A percentile compares a stretch with the other conserved stretches of the same genome.
phyloP scores from a whole-genome alignment of 2,329 filamentous ascomycete genomes.

The Coccinonectria pachysandricola region DNA sequence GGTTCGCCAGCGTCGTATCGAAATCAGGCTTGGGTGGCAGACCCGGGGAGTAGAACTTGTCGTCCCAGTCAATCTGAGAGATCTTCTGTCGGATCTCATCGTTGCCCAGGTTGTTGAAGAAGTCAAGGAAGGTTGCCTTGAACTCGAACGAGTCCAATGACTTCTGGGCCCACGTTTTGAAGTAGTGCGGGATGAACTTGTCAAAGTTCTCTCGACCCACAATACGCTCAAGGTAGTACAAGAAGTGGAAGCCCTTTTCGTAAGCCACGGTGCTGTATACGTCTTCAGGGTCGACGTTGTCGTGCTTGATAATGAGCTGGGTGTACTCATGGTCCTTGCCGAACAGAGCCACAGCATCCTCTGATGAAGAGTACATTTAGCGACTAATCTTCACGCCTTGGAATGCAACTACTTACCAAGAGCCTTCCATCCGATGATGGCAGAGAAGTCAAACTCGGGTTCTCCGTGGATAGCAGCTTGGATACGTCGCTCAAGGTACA shows the following conservation, averaged over 20 bases:
- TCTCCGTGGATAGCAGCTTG: slow-evolving; percentile 70
- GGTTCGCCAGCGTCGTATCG: slow-evolving; percentile 76
- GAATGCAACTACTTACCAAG: slow-evolving; percentile 54
- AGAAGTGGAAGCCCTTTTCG: slow-evolving; percentile 91
- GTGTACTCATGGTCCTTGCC: slow-evolving; percentile 87
- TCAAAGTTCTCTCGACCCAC: slow-evolving; percentile 83
- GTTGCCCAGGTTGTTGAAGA: slow-evolving; percentile 62
- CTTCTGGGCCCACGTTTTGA: slow-evolving; percentile 71
- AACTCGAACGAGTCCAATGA: slow-evolving; percentile 93
- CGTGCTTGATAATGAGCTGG: slow-evolving; percentile 76
- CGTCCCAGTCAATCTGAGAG: slow-evolving; percentile 75
- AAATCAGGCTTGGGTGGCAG: slow-evolving; percentile 85
- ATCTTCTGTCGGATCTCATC: slow-evolving; percentile 53
- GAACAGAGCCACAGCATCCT: slow-evolving; percentile 68
- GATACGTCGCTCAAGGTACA: slow-evolving; percentile 84
- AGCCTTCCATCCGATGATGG: slow-evolving; percentile 92
- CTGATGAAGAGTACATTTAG: slow-evolving; percentile 28
- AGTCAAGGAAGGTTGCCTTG: slow-evolving; percentile 75
- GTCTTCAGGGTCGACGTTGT: slow-evolving; percentile 89
- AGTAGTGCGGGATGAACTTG: slow-evolving; percentile 93
- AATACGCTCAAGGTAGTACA: slow-evolving; percentile 81
- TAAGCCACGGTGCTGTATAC: slow-evolving; percentile 89
- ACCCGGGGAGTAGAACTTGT: slow-evolving; percentile 79
- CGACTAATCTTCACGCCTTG: no score
- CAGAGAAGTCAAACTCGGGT: slow-evolving; percentile 80